Percentiles rank a stretch among this genome's conserved stretches.
These are phyloP conservation scores for Penicillium glabrum DNA, from an alignment of 2,329 filamentous ascomycete genomes.

Conservation along the genomic window DNA sequence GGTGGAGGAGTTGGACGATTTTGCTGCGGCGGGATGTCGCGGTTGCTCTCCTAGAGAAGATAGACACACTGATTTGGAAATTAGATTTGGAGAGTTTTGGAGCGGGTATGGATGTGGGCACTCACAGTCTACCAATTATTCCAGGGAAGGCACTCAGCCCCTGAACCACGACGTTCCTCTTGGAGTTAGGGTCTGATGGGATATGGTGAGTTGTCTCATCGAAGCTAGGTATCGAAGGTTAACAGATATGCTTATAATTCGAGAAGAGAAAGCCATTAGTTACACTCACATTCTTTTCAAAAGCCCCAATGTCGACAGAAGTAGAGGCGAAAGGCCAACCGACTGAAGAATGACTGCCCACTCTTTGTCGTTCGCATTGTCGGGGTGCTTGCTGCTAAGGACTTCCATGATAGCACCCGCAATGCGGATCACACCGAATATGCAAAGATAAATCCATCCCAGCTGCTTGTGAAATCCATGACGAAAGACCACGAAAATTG, in stretches of 20 bases:
- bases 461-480: conserved; percentile 9
- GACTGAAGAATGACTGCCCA: conserved; percentile 4
- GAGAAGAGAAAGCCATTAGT: no score
- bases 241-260: not conserved
- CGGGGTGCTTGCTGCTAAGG: not conserved
- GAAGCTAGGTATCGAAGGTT: not conserved
- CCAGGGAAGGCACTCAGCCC: not conserved
- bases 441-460: conserved; percentile 5
- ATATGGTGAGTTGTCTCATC: conserved; percentile 1
- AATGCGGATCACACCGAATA: conserved; percentile 4
- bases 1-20: conserved; percentile 3
- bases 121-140: conserved; percentile 1
- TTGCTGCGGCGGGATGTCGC: conserved; percentile 2
- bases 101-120: not conserved
- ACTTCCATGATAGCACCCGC: conserved; percentile 5
- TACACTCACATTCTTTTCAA: conserved; percentile 5
- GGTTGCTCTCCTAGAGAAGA: conserved; percentile 2
- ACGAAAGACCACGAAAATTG: conserved; percentile 2
- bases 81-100: not conserved
- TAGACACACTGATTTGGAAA: not conserved
- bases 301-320: conserved; percentile 4
- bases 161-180: not conserved
- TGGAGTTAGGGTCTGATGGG: conserved; percentile 2
- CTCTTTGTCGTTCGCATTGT: conserved; percentile 2
- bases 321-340: conserved; percentile 4